phyloP scores from a whole-genome alignment of 2,329 filamentous ascomycete species.

The Didymella pomorum region DNA sequence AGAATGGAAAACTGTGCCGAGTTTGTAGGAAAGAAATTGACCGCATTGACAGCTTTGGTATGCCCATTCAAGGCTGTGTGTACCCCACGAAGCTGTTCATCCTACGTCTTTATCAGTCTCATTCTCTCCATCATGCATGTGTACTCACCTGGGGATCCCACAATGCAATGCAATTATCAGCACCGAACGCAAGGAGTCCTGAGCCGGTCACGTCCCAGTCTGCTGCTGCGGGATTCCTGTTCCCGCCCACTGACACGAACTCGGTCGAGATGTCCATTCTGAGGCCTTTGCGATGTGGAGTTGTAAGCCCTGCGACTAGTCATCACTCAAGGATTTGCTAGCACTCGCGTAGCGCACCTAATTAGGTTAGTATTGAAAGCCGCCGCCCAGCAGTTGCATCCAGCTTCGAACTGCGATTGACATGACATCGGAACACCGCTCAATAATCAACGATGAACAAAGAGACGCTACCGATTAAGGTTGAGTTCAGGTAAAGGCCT shows the following conservation, averaged over 20 bases:
- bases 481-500: conserved; percentile 75
- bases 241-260: conserved; percentile 81
- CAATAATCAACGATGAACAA: conserved; percentile 25
- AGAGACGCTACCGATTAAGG: conserved; percentile 64
- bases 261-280: conserved; percentile 49
- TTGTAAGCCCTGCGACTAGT: conserved; percentile 27
- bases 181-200: conserved; percentile 84
- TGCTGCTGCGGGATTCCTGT: conserved; percentile 86
- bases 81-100: conserved; percentile 64
- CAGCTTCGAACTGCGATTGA: background rate
- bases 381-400: conserved; percentile 15
- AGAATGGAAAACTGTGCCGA: conserved; percentile 64
- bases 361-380: conserved; percentile 23
- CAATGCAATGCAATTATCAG: conserved; percentile 85
- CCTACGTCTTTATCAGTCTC: conserved; percentile 44
- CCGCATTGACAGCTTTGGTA: conserved; percentile 78
- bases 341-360: conserved; percentile 36
- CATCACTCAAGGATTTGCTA: conserved; percentile 43
- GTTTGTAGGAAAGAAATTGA: conserved; percentile 74
- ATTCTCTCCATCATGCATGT: background rate
- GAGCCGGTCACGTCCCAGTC: conserved; percentile 77
- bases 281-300: conserved; percentile 24
- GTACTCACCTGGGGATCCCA: conserved; percentile 79
- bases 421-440: background rate
- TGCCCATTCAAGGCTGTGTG: conserved; percentile 76